A percentile compares a stretch with the other conserved stretches of the same genome.
Conservation (phyloP, 2,329 filamentous ascomycete species). For the Harringtonia aguacate region DNA sequence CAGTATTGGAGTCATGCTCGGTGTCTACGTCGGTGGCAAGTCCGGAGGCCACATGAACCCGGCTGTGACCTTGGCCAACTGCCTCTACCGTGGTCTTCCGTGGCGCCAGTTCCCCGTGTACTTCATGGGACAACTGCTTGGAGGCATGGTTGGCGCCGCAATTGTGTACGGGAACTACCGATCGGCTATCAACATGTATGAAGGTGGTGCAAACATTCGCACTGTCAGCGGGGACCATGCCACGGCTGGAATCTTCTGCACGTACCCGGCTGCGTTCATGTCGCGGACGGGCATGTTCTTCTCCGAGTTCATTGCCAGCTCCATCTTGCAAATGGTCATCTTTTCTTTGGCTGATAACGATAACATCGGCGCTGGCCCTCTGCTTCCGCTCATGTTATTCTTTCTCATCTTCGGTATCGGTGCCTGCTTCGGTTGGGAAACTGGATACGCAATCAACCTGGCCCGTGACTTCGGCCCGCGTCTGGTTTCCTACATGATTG, state of each 20-base stretch:
- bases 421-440: constrained; percentile 37
- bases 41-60: constrained; percentile 44
- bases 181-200: constrained; percentile 26
- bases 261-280: constrained; percentile 38
- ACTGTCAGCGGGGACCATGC: constrained; percentile 27
- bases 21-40: constrained; percentile 43
- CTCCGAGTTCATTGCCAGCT: constrained; percentile 47
- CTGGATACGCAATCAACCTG: constrained; percentile 46
- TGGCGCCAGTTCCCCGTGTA: constrained; percentile 47
- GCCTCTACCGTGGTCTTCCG: constrained; percentile 46
- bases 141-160: constrained; percentile 43
- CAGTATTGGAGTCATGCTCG: constrained; percentile 56
- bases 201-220: constrained; percentile 16
- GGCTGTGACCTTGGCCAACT: constrained; percentile 33
- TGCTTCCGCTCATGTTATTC: constrained; percentile 24
- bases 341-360: constrained; percentile 47
- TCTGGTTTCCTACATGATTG: constrained; percentile 46
- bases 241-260: constrained; percentile 44
- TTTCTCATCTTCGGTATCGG: constrained; percentile 47
- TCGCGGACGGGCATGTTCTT: constrained; percentile 45
- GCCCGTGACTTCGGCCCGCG: constrained; percentile 49
- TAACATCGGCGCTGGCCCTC: constrained; percentile 43
- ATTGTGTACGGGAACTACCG: constrained; percentile 48
- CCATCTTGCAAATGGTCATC: constrained; percentile 45
- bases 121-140: constrained; percentile 44